Evolutionary conservation across 2,329 filamentous ascomycete genomes (phyloP).

Genomic region (Aureobasidium sp.): DNA sequence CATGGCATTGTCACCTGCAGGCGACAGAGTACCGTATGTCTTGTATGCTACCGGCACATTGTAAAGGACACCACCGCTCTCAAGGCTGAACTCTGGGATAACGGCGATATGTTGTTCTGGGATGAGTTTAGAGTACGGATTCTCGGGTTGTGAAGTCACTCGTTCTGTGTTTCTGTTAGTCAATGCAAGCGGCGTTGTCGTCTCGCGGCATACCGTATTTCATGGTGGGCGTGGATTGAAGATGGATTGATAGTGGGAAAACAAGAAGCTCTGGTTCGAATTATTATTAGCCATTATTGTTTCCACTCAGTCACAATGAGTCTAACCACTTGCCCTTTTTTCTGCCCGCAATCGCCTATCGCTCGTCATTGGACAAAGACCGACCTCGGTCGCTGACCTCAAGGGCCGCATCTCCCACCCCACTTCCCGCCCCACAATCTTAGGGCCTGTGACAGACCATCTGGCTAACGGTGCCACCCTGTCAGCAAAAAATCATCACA

Average conservation of each 20-base stretch:
- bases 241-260: neutral
- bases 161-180: slow-evolving; percentile 24
- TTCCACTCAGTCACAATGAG: neutral
- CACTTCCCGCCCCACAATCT: neutral
- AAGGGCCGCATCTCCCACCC: neutral
- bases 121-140: slow-evolving; percentile 80
- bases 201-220: neutral
- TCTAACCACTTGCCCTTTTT: neutral
- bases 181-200: neutral
- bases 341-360: neutral
- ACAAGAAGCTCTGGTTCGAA: neutral
- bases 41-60: slow-evolving; percentile 67
- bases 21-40: slow-evolving; percentile 51
- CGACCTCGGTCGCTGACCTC: neutral
- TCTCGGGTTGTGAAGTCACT: slow-evolving; percentile 66
- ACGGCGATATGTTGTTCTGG: slow-evolving; percentile 81
- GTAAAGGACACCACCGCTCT: slow-evolving; percentile 75
- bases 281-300: slow-evolving; percentile 6
- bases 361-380: slow-evolving; percentile 7
- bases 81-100: slow-evolving; percentile 82
- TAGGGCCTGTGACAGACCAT: no score
- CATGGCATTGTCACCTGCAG: slow-evolving; percentile 53
- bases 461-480: neutral
- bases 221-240: neutral
- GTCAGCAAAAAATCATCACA: neutral